These are phyloP conservation scores for Hamamelis virginiana DNA, from an alignment of 164 flowering plant species.

Conservation along the genomic window DNA sequence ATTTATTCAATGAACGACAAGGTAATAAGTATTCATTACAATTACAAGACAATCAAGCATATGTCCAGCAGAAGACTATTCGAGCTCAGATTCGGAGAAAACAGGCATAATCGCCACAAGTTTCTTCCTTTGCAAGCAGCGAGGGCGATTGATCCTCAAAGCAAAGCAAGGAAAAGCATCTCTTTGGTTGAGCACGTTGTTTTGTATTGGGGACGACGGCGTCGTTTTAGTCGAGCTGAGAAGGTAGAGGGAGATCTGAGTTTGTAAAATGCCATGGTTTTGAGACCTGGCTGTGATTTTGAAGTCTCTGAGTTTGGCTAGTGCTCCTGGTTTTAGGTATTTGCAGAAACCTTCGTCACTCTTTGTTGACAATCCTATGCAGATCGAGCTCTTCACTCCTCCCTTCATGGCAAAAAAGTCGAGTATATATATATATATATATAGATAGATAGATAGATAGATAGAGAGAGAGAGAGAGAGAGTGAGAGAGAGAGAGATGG, in stretches of 20 bases:
- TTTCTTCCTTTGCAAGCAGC: constrained; percentile 21
- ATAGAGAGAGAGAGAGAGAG: too few species aligned
- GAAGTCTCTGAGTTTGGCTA: constrained; percentile 26
- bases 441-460: too few species aligned
- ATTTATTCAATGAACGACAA: background rate
- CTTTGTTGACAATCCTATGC: constrained; percentile 1
- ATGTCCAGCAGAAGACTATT: background rate
- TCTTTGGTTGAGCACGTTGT: background rate
- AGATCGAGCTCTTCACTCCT: background rate
- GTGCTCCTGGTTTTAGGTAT: constrained; percentile 26
- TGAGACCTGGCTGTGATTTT: constrained; percentile 21
- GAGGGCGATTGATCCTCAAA: constrained; percentile 13
- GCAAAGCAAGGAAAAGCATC: constrained; percentile 22
- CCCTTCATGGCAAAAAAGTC: background rate
- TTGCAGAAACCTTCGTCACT: constrained; percentile 6
- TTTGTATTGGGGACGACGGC: background rate
- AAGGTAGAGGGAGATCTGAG: constrained; percentile 9
- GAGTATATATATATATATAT: too few species aligned
- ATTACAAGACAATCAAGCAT: background rate
- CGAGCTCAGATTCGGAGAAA: constrained; percentile 5
- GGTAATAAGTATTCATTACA: background rate
- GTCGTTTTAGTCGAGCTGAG: background rate
- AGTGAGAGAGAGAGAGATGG: constrained; percentile 3
- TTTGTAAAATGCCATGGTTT: background rate
- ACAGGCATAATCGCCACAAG: constrained; percentile 20